These are phyloP conservation scores for Meyerozyma carpophila DNA, from an alignment of 1,139 yeast genomes.

Conservation along the genomic window DNA sequence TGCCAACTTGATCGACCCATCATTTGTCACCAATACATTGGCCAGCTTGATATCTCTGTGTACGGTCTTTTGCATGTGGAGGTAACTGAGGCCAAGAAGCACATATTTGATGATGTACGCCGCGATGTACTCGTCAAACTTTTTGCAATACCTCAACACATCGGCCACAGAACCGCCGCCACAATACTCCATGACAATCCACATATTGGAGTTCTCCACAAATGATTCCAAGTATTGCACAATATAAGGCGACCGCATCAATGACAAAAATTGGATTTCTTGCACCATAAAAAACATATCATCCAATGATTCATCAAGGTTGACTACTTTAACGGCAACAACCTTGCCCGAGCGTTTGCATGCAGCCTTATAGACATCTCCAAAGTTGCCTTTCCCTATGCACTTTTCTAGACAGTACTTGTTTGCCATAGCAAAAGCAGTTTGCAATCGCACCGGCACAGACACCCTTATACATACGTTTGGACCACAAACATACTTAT, in stretches of 20 bases:
- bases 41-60: constrained; percentile 87
- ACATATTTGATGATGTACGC: constrained; percentile 58
- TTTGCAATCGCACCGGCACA: neutral
- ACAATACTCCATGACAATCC: constrained; percentile 90
- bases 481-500: constrained; percentile 4
- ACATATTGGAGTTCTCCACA: constrained; percentile 59
- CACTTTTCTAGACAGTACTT: constrained; percentile 47
- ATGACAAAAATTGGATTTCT: constrained; percentile 70
- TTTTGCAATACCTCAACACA: constrained; percentile 31
- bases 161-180: constrained; percentile 91
- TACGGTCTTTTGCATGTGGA: constrained; percentile 69
- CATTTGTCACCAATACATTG: constrained; percentile 60
- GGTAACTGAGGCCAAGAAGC: constrained; percentile 59
- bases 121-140: constrained; percentile 52
- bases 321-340: constrained; percentile 77
- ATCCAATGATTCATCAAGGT: constrained; percentile 69
- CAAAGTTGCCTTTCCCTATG: constrained; percentile 82
- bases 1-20: constrained; percentile 65
- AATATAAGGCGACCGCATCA: constrained; percentile 57
- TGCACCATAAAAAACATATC: constrained; percentile 64
- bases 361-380: constrained; percentile 74
- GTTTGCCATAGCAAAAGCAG: constrained; percentile 8
- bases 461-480: neutral
- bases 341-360: constrained; percentile 24
- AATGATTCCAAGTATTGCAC: constrained; percentile 64